Percentiles rank a stretch among this genome's conserved stretches.
phyloP scores from a whole-genome alignment of 2,329 filamentous ascomycete species.

The Neofusicoccum cordaticola region DNA sequence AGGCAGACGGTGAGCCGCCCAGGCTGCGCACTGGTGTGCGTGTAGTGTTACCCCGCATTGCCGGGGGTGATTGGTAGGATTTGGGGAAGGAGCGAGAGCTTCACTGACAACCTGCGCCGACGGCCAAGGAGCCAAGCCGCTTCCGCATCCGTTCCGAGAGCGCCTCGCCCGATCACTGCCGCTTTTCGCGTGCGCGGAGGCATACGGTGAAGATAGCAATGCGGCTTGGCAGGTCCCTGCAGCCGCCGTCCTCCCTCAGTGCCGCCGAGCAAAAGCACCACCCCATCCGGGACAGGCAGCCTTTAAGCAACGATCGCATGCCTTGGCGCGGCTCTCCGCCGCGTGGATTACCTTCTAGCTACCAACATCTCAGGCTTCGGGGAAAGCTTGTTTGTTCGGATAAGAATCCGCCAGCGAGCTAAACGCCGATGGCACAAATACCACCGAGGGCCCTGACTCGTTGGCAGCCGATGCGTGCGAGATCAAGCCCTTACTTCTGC shows the following conservation, averaged over 20 bases:
- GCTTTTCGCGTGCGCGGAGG: neutral
- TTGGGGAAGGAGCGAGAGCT: neutral
- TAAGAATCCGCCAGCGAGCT: too few species aligned
- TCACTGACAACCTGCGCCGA: neutral
- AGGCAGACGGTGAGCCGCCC: neutral
- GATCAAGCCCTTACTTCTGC: too few species aligned
- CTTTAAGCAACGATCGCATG: too few species aligned
- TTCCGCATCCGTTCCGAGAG: neutral
- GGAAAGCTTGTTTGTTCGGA: neutral
- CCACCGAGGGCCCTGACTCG: neutral
- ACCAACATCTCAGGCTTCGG: neutral
- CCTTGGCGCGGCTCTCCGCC: too few species aligned
- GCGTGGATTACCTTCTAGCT: too few species aligned
- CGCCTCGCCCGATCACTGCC: neutral
- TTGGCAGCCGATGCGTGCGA: neutral
- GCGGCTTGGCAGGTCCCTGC: neutral
- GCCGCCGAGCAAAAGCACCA: too few species aligned
- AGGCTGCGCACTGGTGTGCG: neutral
- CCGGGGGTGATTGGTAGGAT: neutral
- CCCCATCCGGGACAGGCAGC: too few species aligned
- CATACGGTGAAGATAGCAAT: neutral
- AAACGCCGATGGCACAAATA: neutral
- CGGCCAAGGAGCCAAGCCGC: slow-evolving; percentile 3
- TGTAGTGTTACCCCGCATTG: slow-evolving; percentile 5
- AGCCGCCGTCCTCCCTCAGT: too few species aligned